Conservation (phyloP, 2,329 filamentous ascomycete species). For the Apiospora koreana region DNA sequence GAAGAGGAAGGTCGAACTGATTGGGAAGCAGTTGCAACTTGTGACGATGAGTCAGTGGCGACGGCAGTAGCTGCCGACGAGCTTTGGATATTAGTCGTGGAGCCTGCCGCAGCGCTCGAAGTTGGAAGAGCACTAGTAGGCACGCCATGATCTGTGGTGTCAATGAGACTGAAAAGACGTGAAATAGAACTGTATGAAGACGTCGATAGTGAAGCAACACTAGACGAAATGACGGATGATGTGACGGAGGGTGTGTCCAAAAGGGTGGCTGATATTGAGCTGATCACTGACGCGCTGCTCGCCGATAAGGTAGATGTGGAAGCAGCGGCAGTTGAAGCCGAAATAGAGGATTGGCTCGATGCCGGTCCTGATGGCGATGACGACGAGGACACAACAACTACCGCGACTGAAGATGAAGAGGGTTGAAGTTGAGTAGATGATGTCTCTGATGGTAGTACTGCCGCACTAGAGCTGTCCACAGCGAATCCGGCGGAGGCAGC, state of each 20-base stretch:
- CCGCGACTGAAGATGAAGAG: neutral
- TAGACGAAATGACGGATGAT: neutral
- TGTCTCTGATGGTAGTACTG: neutral
- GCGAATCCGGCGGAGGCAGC: neutral
- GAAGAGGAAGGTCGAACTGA: neutral
- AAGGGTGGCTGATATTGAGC: neutral
- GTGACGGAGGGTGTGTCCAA: neutral
- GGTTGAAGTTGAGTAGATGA: neutral
- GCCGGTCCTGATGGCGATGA: neutral
- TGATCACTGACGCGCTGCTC: neutral
- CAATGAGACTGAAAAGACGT: slow-evolving; percentile 14
- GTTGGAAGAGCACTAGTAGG: neutral
- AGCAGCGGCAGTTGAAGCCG: neutral
- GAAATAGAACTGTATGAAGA: slow-evolving; percentile 13
- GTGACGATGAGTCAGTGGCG: neutral
- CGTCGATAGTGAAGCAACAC: neutral
- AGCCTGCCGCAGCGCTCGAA: neutral
- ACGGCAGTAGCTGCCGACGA: neutral
- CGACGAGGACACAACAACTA: neutral
- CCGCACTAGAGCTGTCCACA: neutral
- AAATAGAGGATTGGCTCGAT: neutral
- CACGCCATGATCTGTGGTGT: slow-evolving; percentile 3
- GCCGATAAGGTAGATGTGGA: neutral
- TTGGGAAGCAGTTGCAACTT: neutral
- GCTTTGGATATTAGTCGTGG: neutral